Base-by-base conservation (phyloP, 2,329 filamentous ascomycete genomes). In the Colletotrichum cereale region DNA sequence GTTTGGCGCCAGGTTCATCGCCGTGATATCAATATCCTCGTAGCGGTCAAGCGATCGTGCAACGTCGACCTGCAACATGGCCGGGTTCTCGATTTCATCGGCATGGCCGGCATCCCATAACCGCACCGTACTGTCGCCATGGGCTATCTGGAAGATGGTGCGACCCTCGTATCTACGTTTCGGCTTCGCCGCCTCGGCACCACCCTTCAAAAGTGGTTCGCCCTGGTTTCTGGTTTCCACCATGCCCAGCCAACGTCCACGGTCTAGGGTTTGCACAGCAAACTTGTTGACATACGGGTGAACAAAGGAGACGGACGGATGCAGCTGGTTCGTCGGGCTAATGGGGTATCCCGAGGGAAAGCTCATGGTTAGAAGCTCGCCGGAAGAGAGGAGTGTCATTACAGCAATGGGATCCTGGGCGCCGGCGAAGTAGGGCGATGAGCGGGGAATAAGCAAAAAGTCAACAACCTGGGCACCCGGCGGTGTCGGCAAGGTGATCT, bases 281-380 rank as follows among this genome's bases (percentile, higher is more conserved):
- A 93, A 86, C 62, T 91, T 90, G 65, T 90, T 92, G 69, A 96
- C 90, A 78, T 97, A 98, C 0, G 96, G 96, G 78, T 98, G 95
- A 8, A 97, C 92, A 73, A 98, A 93, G 1, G 93, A 93, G 56
- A 98, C 83, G 2, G 93, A 97, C 0, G 95, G 89, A 77, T 97
- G 96, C 7, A 99, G 87, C 81, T 97, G 94, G 77, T 98, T 97
- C 5, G 95, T 97, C 1, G 96, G 95, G 36, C 91, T 93, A 66
- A 98, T 97, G 1, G 94, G 92, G 80, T 95, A 93, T 36, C 96
- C 96, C 58, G 92, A 96, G 0, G 96, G 96, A 78, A 98, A 98
- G 76, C 92, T 97, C 79, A 98, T 84, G 0, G 96, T 97, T 62
- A 97, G 87, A 36, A 98, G 83, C 82, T 98, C 96, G 29, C 96